Percentiles rank a stretch among this genome's conserved stretches.
phyloP scores from a whole-genome alignment of 495 filamentous ascomycete genomes.

The Sporormia fimetaria region DNA sequence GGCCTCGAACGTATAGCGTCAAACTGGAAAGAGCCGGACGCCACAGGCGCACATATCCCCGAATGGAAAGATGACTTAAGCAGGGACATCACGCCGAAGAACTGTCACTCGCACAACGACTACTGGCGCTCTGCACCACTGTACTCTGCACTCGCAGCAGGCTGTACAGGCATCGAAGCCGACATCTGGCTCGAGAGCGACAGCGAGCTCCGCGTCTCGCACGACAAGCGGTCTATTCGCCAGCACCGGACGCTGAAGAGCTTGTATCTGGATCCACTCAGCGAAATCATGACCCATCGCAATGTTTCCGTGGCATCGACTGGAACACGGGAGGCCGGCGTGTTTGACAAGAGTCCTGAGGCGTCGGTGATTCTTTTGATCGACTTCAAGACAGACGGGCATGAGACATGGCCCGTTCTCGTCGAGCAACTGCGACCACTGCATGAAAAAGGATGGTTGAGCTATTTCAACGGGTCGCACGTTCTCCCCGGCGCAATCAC shows the following conservation, averaged over 20 bases:
- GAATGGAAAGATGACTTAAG: conserved; percentile 20
- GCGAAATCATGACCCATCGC: conserved; percentile 9
- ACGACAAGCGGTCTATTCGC: conserved; percentile 10
- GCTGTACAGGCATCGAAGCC: conserved; percentile 20
- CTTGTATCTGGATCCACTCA: conserved; percentile 18
- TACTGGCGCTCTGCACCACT: conserved; percentile 18
- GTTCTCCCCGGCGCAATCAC: conserved; percentile 36
- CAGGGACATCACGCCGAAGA: conserved; percentile 16
- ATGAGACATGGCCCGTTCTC: conserved; percentile 33
- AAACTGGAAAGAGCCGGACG: conserved; percentile 16
- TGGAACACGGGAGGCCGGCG: conserved; percentile 5
- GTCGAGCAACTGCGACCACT: conserved; percentile 35
- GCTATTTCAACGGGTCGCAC: conserved; percentile 32
- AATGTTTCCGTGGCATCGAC: conserved; percentile 10
- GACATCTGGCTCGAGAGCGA: conserved; percentile 19
- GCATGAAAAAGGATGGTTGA: conserved; percentile 34
- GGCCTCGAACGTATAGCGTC: conserved; percentile 17
- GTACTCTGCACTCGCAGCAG: conserved; percentile 16
- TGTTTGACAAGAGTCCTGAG: conserved; percentile 16
- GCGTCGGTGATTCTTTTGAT: conserved; percentile 18
- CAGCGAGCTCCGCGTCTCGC: conserved; percentile 15
- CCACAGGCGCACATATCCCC: conserved; percentile 8
- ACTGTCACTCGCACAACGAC: conserved; percentile 22
- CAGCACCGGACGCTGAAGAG: conserved; percentile 7
- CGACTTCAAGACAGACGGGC: conserved; percentile 37